phyloP scores from a whole-genome alignment of 1,284 basidiomycete genomes.

The Ustilago vetiveriae region DNA sequence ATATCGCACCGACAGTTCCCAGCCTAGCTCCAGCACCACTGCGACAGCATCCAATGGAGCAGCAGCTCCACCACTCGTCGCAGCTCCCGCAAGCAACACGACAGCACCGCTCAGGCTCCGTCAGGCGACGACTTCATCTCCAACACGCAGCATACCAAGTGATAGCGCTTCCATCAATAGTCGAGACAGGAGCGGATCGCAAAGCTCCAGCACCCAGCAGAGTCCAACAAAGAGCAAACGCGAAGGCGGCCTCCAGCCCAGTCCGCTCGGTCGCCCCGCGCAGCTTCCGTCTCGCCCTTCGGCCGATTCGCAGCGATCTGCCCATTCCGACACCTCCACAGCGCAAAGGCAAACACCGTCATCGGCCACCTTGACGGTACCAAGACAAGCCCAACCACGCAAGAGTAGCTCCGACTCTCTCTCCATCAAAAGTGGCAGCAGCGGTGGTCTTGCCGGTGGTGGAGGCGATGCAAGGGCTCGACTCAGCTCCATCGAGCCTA shows the following conservation, averaged over 20 bases:
- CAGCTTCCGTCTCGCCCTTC: slow-evolving; percentile 25
- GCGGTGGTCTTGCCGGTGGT: slow-evolving; percentile 19
- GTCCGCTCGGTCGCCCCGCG: slow-evolving; percentile 21
- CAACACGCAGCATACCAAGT: slow-evolving; percentile 6
- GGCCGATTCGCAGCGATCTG: slow-evolving; percentile 12
- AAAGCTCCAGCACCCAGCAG: slow-evolving; percentile 5
- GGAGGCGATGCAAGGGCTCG: slow-evolving; percentile 54
- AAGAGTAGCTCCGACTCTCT: slow-evolving; percentile 34
- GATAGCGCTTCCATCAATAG: slow-evolving; percentile 2
- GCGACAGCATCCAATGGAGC: not conserved
- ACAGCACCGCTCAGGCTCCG: not conserved
- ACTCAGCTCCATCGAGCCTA: slow-evolving; percentile 58
- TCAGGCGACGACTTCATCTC: not conserved
- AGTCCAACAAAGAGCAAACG: slow-evolving; percentile 27
- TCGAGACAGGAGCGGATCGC: slow-evolving; percentile 5
- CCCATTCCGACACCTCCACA: slow-evolving; percentile 4
- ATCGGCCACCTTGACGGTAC: slow-evolving; percentile 11
- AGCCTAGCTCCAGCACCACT: slow-evolving; percentile 17
- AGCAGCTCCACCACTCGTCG: not conserved
- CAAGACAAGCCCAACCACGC: slow-evolving; percentile 15
- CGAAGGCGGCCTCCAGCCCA: slow-evolving; percentile 25
- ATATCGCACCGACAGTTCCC: slow-evolving; percentile 20
- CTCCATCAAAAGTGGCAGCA: slow-evolving; percentile 22
- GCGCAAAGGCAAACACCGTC: not conserved
- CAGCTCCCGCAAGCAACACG: slow-evolving; percentile 8